phyloP scores from a whole-genome alignment of 176 grass and related monocot genomes.

The Cenchrus purpureus region DNA sequence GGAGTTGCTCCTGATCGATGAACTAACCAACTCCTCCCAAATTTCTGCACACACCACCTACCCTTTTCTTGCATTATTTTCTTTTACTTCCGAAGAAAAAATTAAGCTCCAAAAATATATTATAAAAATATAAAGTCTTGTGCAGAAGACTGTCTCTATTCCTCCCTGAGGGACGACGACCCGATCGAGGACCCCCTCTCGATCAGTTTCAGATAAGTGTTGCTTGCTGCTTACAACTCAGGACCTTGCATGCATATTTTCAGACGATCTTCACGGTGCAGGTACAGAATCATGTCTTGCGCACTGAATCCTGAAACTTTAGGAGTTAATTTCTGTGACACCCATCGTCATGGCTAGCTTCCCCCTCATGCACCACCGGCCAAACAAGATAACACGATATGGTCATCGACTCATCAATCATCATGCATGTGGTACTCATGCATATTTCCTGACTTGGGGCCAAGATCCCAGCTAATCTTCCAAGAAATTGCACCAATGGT shows the following conservation, averaged over 20 bases:
- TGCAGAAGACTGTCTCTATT: no score
- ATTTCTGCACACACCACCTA: neutral
- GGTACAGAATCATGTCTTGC: neutral
- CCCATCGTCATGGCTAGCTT: neutral
- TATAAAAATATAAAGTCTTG: no score
- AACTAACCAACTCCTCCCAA: neutral
- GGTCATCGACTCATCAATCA: neutral
- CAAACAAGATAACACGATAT: neutral
- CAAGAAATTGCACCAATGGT: neutral
- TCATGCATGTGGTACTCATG: neutral
- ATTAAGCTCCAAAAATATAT: neutral
- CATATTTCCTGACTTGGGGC: neutral
- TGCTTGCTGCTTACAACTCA: no score
- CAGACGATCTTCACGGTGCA: neutral
- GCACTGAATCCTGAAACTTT: neutral
- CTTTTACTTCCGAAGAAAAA: neutral
- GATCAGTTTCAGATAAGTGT: no score
- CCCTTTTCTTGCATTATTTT: neutral
- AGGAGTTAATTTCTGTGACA: neutral
- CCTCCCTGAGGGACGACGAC: no score
- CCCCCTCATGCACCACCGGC: neutral
- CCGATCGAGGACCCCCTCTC: no score
- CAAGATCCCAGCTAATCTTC: neutral
- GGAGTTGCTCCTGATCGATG: neutral
- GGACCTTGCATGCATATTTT: neutral